Evolutionary conservation across 2,329 filamentous ascomycete genomes (phyloP).

Genomic region (Clonostachys rosea): DNA sequence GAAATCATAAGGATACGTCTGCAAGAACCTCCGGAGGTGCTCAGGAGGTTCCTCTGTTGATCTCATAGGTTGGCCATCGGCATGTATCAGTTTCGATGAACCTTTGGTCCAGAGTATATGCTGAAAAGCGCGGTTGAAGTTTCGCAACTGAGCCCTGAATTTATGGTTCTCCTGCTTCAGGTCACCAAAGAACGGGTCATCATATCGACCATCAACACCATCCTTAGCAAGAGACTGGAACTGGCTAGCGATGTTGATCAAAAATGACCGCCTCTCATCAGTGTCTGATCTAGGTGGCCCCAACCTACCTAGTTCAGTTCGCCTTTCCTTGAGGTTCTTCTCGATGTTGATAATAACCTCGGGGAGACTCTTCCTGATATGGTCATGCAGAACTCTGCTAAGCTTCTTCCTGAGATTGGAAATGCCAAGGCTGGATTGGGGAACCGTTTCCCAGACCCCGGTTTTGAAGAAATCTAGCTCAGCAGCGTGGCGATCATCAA

Average conservation of each 20-base stretch:
- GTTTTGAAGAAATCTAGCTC: constrained; percentile 19
- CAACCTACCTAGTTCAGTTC: not conserved
- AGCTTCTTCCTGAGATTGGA: constrained; percentile 4
- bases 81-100: constrained; percentile 7
- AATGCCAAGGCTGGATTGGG: constrained; percentile 5
- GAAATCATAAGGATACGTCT: constrained; percentile 17
- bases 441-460: constrained; percentile 9
- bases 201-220: constrained; percentile 19
- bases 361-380: constrained; percentile 4
- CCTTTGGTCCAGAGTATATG: constrained; percentile 16
- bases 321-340: constrained; percentile 4
- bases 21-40: constrained; percentile 19
- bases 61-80: not conserved
- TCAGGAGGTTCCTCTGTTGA: constrained; percentile 7
- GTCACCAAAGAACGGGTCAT: constrained; percentile 28
- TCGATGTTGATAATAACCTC: constrained; percentile 4
- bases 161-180: constrained; percentile 10
- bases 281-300: constrained; percentile 10
- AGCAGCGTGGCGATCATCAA: constrained; percentile 13
- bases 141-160: constrained; percentile 20
- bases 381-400: constrained; percentile 3
- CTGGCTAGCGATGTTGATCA: constrained; percentile 24
- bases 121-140: constrained; percentile 22
- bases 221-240: constrained; percentile 24
- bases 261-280: constrained; percentile 20